Evolutionary conservation across 140 eudicot species (phyloP).

Genomic region (Bidens hawaiensis): DNA sequence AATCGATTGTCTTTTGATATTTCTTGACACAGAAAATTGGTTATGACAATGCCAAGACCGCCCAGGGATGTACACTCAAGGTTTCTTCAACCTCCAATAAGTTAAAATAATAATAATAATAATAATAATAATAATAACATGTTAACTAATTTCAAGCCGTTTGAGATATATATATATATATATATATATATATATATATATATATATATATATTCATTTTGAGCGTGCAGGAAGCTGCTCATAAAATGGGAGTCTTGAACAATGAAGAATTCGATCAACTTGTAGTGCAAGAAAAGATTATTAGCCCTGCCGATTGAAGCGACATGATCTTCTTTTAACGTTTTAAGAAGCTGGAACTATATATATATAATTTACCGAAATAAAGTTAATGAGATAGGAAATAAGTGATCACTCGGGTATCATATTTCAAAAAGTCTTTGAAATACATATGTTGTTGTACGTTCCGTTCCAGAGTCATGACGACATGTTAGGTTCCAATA

Average conservation of each 20-base stretch:
- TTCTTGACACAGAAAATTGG: constrained; percentile 71
- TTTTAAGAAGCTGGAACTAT: constrained; percentile 7
- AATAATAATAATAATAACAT: too few species aligned
- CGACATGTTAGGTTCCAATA: too few species aligned
- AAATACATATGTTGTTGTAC: constrained; percentile 10
- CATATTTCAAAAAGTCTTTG: constrained; percentile 1
- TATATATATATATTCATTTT: too few species aligned
- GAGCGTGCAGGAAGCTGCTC: constrained; percentile 78
- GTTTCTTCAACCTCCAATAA: too few species aligned
- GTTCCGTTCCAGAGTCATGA: too few species aligned
- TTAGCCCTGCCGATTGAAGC: constrained; percentile 57
- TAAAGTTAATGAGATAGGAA: constrained; percentile 8
- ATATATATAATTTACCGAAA: too few species aligned
- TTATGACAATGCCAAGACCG: constrained; percentile 91
- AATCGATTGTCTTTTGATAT: constrained; percentile 5
- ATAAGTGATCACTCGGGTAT: constrained; percentile 7
- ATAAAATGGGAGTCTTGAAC: constrained; percentile 68
- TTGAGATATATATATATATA: too few species aligned
- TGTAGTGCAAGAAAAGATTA: constrained; percentile 44
- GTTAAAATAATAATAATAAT: too few species aligned
- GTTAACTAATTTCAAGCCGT: not conserved
- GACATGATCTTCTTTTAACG: not conserved
- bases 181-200: too few species aligned
- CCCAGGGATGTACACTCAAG: constrained; percentile 91
- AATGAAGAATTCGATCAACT: constrained; percentile 82